These are phyloP conservation scores for Gypsophila paniculata DNA, from an alignment of 179 eudicot genomes.

Conservation along the genomic window DNA sequence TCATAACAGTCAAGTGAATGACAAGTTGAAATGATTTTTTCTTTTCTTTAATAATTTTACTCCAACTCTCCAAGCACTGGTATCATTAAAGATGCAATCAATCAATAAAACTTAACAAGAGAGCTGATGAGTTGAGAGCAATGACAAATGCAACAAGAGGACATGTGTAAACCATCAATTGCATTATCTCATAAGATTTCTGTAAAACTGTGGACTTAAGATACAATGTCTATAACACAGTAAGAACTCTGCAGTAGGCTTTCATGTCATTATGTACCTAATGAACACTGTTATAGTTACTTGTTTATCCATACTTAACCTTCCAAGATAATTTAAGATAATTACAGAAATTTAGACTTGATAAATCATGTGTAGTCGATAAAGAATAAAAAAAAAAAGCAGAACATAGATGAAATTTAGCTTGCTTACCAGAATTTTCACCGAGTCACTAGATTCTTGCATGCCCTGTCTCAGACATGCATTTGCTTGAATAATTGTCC, in stretches of 20 bases:
- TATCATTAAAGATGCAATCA: neutral
- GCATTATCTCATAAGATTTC: neutral
- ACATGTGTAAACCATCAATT: neutral
- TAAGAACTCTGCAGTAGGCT: neutral
- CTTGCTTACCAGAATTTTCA: constrained; percentile 47
- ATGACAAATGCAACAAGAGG: neutral
- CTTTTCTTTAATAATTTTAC: neutral
- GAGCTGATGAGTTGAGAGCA: neutral
- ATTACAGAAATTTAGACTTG: neutral
- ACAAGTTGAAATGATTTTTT: neutral
- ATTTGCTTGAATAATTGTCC: constrained; percentile 64
- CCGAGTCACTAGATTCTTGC: constrained; percentile 32
- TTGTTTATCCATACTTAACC: neutral
- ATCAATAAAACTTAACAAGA: neutral
- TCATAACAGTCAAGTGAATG: neutral
- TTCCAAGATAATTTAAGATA: neutral
- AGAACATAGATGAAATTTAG: neutral
- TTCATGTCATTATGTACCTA: neutral
- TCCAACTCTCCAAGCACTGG: too few relatives aligned
- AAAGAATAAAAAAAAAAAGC: neutral
- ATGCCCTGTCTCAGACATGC: constrained; percentile 53
- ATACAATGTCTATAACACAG: neutral
- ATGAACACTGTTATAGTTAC: neutral
- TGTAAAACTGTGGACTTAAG: neutral
- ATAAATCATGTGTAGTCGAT: neutral